A percentile compares a stretch with the other conserved stretches of the same genome.
Evolutionary conservation across 163 green algal species (phyloP).

Genomic region (Chlamydomonas reinhardtii): DNA sequence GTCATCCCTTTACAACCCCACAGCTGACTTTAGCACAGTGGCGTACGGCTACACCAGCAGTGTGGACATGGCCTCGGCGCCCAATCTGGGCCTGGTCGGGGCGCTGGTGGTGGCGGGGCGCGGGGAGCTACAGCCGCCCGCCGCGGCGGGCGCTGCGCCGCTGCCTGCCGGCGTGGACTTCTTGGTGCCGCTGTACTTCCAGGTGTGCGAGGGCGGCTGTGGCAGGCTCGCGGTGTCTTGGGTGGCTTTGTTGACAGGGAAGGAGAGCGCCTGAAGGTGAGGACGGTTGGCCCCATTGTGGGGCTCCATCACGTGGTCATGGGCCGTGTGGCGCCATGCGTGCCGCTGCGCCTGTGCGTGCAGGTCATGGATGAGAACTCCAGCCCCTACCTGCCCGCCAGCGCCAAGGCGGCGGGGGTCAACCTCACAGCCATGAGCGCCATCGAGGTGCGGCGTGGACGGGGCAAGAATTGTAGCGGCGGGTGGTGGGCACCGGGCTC

Average conservation of each 20-base stretch:
- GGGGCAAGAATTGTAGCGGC: too few relatives aligned
- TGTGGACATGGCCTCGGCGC: neutral
- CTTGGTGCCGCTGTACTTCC: slow-evolving; percentile 64
- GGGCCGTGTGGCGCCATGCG: too few relatives aligned
- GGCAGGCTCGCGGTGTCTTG: too few relatives aligned
- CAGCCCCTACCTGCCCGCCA: slow-evolving; percentile 10
- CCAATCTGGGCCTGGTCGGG: slow-evolving; percentile 21
- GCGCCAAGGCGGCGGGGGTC: neutral
- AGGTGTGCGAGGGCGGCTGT: neutral
- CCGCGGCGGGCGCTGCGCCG: neutral
- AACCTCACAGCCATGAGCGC: neutral
- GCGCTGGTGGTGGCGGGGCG: slow-evolving; percentile 26
- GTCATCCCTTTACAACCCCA: too few relatives aligned
- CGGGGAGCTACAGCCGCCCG: neutral
- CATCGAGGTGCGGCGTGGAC: neutral
- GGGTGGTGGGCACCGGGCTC: too few relatives aligned
- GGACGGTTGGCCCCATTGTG: too few relatives aligned
- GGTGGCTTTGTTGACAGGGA: too few relatives aligned
- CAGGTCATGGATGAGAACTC: slow-evolving; percentile 5
- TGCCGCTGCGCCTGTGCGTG: neutral
- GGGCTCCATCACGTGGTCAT: too few relatives aligned
- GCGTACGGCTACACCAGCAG: slow-evolving; percentile 45
- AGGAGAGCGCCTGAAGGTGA: too few relatives aligned
- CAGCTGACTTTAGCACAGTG: slow-evolving; percentile 22
- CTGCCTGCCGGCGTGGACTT: slow-evolving; percentile 55